Conservation (phyloP, 768 basidiomycete genomes). For the Leccinum ochraceum region DNA sequence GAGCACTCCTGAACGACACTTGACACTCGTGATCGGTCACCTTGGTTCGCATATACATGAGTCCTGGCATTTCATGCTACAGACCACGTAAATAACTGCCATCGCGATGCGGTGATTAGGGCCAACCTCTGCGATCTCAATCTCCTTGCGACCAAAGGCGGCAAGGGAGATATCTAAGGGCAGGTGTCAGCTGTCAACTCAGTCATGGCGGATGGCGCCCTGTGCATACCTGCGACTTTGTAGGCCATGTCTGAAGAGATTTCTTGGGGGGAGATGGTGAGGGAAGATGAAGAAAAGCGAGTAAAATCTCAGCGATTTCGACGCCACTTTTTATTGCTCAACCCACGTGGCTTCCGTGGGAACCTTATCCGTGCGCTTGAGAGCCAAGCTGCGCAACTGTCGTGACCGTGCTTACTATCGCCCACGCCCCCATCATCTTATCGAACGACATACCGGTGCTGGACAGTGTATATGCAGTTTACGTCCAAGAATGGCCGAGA, state of each 20-base stretch:
- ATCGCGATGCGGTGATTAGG: conserved; percentile 16
- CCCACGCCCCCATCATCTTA: not conserved
- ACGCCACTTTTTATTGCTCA: conserved; percentile 31
- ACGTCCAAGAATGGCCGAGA: conserved; percentile 10
- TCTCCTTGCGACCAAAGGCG: conserved; percentile 99
- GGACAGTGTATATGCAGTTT: not conserved
- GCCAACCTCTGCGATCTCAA: conserved; percentile 95
- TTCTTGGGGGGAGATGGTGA: conserved; percentile 20
- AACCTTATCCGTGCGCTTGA: conserved; percentile 17
- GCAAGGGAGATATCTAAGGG: conserved; percentile 87
- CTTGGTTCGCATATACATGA: conserved; percentile 91
- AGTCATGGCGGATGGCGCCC: not conserved
- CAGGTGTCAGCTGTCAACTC: conserved; percentile 3
- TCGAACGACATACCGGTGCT: not conserved
- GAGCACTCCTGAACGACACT: conserved; percentile 12
- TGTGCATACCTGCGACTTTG: conserved; percentile 81
- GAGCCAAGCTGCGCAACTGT: conserved; percentile 3
- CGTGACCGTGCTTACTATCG: not conserved
- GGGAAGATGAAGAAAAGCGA: conserved; percentile 26
- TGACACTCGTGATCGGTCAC: conserved; percentile 38
- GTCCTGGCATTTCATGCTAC: conserved; percentile 92
- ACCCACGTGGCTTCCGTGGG: conserved; percentile 35
- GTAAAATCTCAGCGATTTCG: conserved; percentile 15
- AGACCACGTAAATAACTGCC: conserved; percentile 11
- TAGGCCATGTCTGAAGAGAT: conserved; percentile 57